phyloP scores from a whole-genome alignment of 345 rosid species.

The Abelmoschus esculentus region DNA sequence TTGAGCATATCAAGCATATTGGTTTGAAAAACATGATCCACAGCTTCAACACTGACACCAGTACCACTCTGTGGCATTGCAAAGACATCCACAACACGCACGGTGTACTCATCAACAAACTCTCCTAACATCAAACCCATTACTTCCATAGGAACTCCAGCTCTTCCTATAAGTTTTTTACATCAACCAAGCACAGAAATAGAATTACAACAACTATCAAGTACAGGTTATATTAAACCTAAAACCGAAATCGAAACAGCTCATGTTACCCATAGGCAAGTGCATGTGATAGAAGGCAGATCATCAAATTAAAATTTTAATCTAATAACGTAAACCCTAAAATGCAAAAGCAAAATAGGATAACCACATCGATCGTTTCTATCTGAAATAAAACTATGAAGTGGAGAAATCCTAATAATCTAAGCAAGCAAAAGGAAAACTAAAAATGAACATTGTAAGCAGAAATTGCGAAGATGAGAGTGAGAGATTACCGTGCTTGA shows the following conservation, averaged over 20 bases:
- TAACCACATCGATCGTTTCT: not conserved
- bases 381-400: conserved; percentile 1
- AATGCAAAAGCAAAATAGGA: not conserved
- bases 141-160: conserved; percentile 99
- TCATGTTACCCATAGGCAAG: not conserved
- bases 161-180: conserved; percentile 52
- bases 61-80: conserved; percentile 99
- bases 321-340: not conserved
- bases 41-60: conserved; percentile 98
- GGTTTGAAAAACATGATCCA: conserved; percentile 97
- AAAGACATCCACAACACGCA: conserved; percentile 92
- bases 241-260: not conserved
- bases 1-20: conserved; percentile 99
- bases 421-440: not conserved
- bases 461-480: not conserved
- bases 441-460: not conserved
- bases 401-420: conserved; percentile 7
- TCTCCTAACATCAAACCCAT: conserved; percentile 99
- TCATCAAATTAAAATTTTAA: not conserved
- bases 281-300: not conserved
- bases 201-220: not conserved
- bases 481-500: conserved; percentile 52
- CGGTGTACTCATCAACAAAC: conserved; percentile 96
- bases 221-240: not conserved
- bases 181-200: not conserved